Base-by-base conservation (phyloP, 257 asterid species). In the Plectranthus barbatus region DNA sequence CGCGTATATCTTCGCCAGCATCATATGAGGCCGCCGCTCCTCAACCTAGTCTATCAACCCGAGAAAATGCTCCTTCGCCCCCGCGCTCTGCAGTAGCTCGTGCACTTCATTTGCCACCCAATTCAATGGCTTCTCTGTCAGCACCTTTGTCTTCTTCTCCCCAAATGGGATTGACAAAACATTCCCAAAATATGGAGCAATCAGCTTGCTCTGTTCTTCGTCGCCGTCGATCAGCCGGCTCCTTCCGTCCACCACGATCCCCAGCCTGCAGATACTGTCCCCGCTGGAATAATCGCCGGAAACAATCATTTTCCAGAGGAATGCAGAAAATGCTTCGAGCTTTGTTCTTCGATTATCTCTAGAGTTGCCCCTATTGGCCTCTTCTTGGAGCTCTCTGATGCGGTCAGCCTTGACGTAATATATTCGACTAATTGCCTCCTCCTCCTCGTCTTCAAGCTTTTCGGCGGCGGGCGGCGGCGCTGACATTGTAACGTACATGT, bases 171-270 rank as follows among this genome's bases (percentile, higher is more conserved):
- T 75, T 0, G 96, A 81, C 4, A 88, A 6, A 1, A 88, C 94
- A 5, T 88, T 88, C 37, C 96, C 94, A 4, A 81, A 83, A 56
- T 85, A 83, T 0, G 72, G 62, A 3, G 37, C 21, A 21, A 72
- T 48, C 0, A 54, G 14, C 11, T 72, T 62, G 0, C 18, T 46
- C 15, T 55, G 24, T 0, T 60, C 57, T 10, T 65, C 67, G 9
- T 76, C 83, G 10, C 68, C 81, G 1, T 61, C 41, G 0, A 60
- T 40, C 46, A 85, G 39, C 51, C 92, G 62, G 5, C 56, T 55
- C 75, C 96, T 75, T 18, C 96, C 96, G 31, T 88, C 90, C 0
- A 89, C 96, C 1, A 84, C 90, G 9, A 88, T 53, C 9, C 95
- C 95, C 11, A 89, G 56, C 69, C 62, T 58, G 56, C 84, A 80